A percentile compares a stretch with the other conserved stretches of the same genome.
Evolutionary conservation across 257 asterid species (phyloP).

Genomic region (Perilla frutescens): DNA sequence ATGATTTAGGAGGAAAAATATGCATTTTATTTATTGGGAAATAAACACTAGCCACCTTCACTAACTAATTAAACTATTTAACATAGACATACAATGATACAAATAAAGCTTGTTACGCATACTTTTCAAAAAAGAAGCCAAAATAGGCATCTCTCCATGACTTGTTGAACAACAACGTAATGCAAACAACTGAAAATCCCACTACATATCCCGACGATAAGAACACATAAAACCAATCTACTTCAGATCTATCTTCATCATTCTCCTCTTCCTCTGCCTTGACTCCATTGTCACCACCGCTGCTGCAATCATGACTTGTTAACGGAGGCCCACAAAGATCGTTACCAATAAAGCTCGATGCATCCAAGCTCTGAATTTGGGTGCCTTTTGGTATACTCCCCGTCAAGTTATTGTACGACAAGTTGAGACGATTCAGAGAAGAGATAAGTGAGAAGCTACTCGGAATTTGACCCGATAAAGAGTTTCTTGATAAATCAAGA

Average conservation of each 20-base stretch:
- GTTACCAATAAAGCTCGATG: background rate
- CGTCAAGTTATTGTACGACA: constrained; percentile 29
- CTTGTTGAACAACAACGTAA: background rate
- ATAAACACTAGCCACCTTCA: no score
- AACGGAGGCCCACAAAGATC: no score
- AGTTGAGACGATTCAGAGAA: constrained; percentile 18
- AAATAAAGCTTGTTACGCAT: background rate
- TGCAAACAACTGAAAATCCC: constrained; percentile 27
- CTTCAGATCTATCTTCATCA: background rate
- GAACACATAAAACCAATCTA: constrained; percentile 21
- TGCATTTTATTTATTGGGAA: no score
- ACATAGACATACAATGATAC: background rate
- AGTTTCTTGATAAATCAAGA: constrained; percentile 38
- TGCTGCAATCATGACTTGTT: no score
- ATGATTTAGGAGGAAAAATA: no score
- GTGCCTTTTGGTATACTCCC: constrained; percentile 33
- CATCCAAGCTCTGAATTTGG: constrained; percentile 5
- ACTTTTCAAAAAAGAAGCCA: background rate
- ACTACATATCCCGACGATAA: constrained; percentile 15
- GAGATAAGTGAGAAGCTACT: background rate
- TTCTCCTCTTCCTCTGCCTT: background rate
- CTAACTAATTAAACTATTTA: no score
- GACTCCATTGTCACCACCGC: background rate
- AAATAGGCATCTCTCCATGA: constrained; percentile 30
- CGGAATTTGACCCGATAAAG: constrained; percentile 38